A percentile compares a stretch with the other conserved stretches of the same genome.
Conservation (phyloP, 2,329 filamentous ascomycete genomes). For the Penicillium concentricum region DNA sequence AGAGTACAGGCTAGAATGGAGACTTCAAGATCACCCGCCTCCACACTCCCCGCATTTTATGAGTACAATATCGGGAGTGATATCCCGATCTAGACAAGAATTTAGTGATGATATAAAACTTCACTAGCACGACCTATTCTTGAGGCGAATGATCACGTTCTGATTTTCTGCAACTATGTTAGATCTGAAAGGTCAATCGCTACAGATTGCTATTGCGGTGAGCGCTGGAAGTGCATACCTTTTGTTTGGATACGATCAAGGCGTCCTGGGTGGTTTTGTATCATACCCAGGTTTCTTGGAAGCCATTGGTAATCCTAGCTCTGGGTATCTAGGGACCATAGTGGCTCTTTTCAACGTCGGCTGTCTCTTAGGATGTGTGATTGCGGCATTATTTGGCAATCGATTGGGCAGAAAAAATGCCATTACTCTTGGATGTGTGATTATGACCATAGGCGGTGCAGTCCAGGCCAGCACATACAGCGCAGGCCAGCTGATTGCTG, state of each 20-base stretch:
- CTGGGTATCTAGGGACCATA: not conserved
- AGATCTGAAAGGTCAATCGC: not conserved
- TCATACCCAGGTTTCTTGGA: conserved; percentile 1
- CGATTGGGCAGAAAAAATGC: not conserved
- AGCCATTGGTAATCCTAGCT: not conserved
- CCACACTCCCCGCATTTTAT: not conserved
- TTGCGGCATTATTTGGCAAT: not conserved
- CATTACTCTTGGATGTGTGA: not conserved
- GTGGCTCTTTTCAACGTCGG: not conserved
- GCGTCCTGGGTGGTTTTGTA: conserved; percentile 23
- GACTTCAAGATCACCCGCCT: not conserved
- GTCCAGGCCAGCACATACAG: not conserved
- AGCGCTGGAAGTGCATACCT: conserved; percentile 4
- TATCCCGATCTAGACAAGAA: not conserved
- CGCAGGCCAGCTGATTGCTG: conserved; percentile 23
- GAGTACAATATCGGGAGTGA: not conserved
- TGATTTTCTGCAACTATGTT: not conserved
- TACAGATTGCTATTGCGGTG: not conserved
- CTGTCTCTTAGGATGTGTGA: not conserved
- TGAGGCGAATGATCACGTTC: not conserved
- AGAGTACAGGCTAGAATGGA: not conserved
- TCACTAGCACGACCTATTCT: not conserved
- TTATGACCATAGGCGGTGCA: not conserved
- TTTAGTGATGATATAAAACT: not conserved
- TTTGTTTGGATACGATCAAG: conserved; percentile 26